Conservation (phyloP, 441 rosid species). For the Caryocar brasiliense region DNA sequence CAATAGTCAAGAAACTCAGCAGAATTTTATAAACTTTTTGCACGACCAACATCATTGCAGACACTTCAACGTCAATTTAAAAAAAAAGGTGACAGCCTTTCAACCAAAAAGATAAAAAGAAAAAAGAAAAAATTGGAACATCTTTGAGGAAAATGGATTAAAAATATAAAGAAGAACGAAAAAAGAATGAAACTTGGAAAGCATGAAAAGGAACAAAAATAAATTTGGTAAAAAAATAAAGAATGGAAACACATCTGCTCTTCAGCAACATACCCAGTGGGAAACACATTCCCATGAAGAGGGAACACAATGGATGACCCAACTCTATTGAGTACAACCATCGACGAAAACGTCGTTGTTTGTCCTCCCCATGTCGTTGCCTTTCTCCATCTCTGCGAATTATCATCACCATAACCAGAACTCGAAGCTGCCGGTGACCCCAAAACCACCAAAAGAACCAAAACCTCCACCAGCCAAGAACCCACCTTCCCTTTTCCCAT, state of each 20-base stretch:
- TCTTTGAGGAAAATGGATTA: too few species aligned
- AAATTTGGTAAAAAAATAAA: too few species aligned
- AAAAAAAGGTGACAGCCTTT: too few species aligned
- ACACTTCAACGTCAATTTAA: too few species aligned
- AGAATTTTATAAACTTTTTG: too few species aligned
- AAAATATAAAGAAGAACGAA: too few species aligned
- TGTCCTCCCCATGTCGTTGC: constrained; percentile 9
- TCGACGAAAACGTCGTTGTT: constrained; percentile 16
- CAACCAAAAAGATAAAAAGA: not conserved
- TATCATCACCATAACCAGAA: constrained; percentile 1
- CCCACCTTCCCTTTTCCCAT: constrained; percentile 26
- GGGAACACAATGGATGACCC: constrained; percentile 61
- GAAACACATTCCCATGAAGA: constrained; percentile 67
- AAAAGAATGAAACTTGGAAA: too few species aligned
- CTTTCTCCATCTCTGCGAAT: constrained; percentile 28
- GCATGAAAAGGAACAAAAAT: too few species aligned
- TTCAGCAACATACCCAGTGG: constrained; percentile 37
- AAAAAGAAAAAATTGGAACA: not conserved
- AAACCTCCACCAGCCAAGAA: not conserved
- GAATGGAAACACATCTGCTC: too few species aligned
- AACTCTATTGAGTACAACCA: constrained; percentile 30
- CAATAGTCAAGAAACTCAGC: too few species aligned
- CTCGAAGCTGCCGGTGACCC: constrained; percentile 29
- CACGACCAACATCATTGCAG: too few species aligned
- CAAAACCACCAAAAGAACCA: constrained; percentile 23